Evolutionary conservation across 1,284 basidiomycete genomes (phyloP), one percentile per base, ranked within the genome.

Genomic region (Amylostereum areolatum): DNA sequence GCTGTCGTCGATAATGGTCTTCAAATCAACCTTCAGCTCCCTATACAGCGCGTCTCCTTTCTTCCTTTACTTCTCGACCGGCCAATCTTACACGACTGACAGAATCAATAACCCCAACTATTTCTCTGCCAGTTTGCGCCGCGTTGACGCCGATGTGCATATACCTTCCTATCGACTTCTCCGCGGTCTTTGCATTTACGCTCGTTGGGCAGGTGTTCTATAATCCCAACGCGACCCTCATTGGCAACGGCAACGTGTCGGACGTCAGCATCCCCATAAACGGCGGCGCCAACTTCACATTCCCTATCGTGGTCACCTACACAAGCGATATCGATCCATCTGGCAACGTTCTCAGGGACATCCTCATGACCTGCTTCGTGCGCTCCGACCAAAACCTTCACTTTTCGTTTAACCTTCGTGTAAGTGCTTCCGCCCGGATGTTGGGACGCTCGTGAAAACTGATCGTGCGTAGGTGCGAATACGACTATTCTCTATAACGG

Each of bases 61-160:
- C n/a, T 37, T 40, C 12, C 12, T 36, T 6, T n/a, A 24, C n/a
- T 8, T 6, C 24, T 18, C 31, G 8, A 33, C 5, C n/a, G 28
- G 3, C 50, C 53, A 28, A 33, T 8, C 47, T 36, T 28, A 10
- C 33, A 34, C 28, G 7, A 42, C 11, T 30, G 33, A 40, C 58
- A 92, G 89, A 44, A 88, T 93, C 51, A 69, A 73, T 57, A 95
- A 95, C 62, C 92, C 91, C 32, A 93, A 94, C 64, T 93, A 84
- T 71, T 93, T 95, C 66, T 68, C 76, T 10, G 85, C 89, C 25
- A 73, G 77, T 46, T 81, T 95, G 65, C 77, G 78, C 50, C 72
- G 79, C 49, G 82, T 94, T 59, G 73, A 77, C 39, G 87, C 85
- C 4, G 69, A 83, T 44, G 83, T 86, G 50, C 43, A 61, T 30